These are phyloP conservation scores for Kuraishia capsulata DNA, from an alignment of 805 yeast species.

Conservation along the genomic window DNA sequence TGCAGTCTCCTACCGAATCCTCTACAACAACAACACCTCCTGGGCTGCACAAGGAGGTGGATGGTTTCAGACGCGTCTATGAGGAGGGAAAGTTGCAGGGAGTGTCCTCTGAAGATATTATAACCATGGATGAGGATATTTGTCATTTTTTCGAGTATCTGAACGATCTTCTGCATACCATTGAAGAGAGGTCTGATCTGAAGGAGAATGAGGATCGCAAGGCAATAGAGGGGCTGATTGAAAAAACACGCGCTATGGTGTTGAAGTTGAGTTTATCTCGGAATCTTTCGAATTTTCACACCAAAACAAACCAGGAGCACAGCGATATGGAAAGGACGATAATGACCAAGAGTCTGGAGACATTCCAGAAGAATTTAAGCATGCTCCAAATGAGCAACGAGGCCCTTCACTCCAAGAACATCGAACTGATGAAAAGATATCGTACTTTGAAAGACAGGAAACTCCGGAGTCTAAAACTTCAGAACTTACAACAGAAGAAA, in stretches of 20 bases:
- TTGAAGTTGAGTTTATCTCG: constrained; percentile 21
- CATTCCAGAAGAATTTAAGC: constrained; percentile 16
- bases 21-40: too few relatives aligned
- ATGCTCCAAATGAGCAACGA: constrained; percentile 19
- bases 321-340: constrained; percentile 20
- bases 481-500: constrained; percentile 16
- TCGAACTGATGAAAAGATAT: constrained; percentile 21
- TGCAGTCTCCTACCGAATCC: too few relatives aligned
- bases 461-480: constrained; percentile 16
- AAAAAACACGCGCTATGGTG: constrained; percentile 10
- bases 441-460: constrained; percentile 19
- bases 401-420: constrained; percentile 19
- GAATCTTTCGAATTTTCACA: constrained; percentile 19
- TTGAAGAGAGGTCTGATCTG: not conserved
- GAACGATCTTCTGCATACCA: not conserved
- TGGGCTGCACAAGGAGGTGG: too few relatives aligned
- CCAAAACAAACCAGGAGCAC: constrained; percentile 17
- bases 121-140: not conserved
- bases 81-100: too few relatives aligned
- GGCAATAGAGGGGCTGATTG: not conserved
- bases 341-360: constrained; percentile 16
- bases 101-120: too few relatives aligned
- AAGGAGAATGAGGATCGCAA: not conserved
- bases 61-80: too few relatives aligned
- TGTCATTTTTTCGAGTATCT: not conserved